Percentiles rank a stretch among this genome's conserved stretches.
These are phyloP conservation scores for Barnettozyma sp. DNA, from an alignment of 805 yeast species.

Conservation along the genomic window DNA sequence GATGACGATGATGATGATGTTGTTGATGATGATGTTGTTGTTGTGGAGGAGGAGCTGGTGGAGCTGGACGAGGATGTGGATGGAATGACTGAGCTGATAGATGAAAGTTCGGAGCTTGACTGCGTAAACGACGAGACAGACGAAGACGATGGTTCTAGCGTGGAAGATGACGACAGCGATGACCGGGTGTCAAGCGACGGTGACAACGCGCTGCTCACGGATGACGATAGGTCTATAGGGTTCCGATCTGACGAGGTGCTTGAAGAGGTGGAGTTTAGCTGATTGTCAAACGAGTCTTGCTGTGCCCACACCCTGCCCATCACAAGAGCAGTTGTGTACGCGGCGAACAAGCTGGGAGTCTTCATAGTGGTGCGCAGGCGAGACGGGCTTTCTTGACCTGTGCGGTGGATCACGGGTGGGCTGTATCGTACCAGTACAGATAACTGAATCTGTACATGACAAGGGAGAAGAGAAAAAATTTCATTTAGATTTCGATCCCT, in stretches of 20 bases:
- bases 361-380: too few species aligned
- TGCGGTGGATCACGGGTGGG: too few species aligned
- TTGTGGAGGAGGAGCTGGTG: conserved; percentile 5
- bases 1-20: conserved; percentile 10
- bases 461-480: too few species aligned
- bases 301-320: not conserved
- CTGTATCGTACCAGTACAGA: too few species aligned
- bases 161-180: conserved; percentile 6
- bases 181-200: conserved; percentile 9
- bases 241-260: too few species aligned
- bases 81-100: too few species aligned
- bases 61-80: conserved; percentile 10
- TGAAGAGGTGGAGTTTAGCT: conserved; percentile 2
- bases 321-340: not conserved
- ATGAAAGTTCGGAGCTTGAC: conserved; percentile 3
- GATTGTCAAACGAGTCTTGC: not conserved
- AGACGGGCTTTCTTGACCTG: too few species aligned
- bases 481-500: too few species aligned
- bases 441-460: too few species aligned
- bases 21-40: conserved; percentile 8
- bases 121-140: conserved; percentile 11
- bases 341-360: not conserved
- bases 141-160: conserved; percentile 8
- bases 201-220: too few species aligned
- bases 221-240: too few species aligned